phyloP scores from a whole-genome alignment of 371 early-diverging fungal species.

The Cladochytrium tenue region DNA sequence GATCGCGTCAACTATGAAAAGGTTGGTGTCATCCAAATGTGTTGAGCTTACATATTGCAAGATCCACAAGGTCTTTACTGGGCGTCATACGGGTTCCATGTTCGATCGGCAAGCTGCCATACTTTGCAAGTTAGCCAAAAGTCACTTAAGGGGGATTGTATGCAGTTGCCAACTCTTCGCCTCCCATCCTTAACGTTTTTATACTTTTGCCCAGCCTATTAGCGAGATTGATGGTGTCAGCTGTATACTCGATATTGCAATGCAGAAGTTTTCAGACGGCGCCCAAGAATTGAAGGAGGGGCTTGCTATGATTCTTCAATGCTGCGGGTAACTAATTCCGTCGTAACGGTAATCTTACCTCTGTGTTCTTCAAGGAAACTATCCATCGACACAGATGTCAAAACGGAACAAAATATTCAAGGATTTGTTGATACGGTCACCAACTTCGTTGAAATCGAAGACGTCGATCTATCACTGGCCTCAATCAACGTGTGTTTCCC shows the following conservation, averaged over 20 bases:
- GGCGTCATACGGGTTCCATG: conserved; percentile 21
- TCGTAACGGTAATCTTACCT: not conserved
- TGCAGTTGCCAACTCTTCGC: not conserved
- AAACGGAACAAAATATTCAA: not conserved
- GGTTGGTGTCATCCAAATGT: not conserved
- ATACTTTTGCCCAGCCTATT: conserved; percentile 3
- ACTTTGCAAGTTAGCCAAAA: conserved; percentile 17
- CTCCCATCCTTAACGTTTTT: not conserved
- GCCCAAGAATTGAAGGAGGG: not conserved
- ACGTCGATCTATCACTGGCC: not conserved
- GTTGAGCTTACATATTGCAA: not conserved
- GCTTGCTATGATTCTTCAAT: not conserved
- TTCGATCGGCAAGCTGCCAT: conserved; percentile 34
- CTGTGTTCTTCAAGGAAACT: not conserved
- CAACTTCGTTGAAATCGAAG: not conserved
- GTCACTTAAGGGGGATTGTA: conserved; percentile 23
- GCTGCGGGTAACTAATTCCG: not conserved
- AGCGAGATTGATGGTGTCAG: conserved; percentile 9
- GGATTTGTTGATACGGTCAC: not conserved
- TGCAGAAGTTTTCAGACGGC: not conserved
- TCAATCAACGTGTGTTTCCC: not conserved
- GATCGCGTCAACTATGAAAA: not conserved
- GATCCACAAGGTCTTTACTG: conserved; percentile 17
- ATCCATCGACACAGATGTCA: not conserved
- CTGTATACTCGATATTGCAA: conserved; percentile 6